Conservation (phyloP, 2,329 filamentous ascomycete genomes). For the Paecilomyces niveus region DNA sequence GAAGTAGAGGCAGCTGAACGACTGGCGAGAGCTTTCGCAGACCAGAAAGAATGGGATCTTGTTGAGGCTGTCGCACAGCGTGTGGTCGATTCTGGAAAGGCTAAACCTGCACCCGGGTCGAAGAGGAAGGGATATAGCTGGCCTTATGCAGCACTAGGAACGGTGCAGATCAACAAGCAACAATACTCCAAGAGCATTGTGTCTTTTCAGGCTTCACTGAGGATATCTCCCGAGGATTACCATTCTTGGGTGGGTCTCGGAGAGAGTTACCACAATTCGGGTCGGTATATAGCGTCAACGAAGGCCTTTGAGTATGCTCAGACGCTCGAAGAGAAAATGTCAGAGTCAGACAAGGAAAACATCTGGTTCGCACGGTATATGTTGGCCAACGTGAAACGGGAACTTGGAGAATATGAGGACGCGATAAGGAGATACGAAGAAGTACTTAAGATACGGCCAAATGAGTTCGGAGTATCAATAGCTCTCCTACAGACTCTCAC, state of each 20-base stretch:
- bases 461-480: constrained; percentile 80
- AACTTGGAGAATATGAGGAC: constrained; percentile 82
- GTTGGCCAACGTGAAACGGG: constrained; percentile 88
- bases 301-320: constrained; percentile 85
- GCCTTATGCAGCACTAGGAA: constrained; percentile 89
- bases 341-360: constrained; percentile 54
- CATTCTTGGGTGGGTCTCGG: constrained; percentile 94
- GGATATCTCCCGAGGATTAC: constrained; percentile 79
- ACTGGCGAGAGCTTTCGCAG: constrained; percentile 76
- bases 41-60: constrained; percentile 90
- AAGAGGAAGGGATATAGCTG: constrained; percentile 91
- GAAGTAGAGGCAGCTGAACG: constrained; percentile 84
- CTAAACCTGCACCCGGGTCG: constrained; percentile 81
- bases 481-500: constrained; percentile 82
- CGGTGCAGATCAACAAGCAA: constrained; percentile 90
- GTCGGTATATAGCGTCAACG: constrained; percentile 85
- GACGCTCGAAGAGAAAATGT: constrained; percentile 57
- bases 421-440: constrained; percentile 69
- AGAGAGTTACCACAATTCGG: constrained; percentile 95
- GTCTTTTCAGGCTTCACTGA: constrained; percentile 82
- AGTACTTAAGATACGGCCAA: constrained; percentile 60
- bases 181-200: constrained; percentile 83
- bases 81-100: constrained; percentile 90
- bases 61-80: constrained; percentile 88
- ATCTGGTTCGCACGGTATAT: constrained; percentile 97